These are phyloP conservation scores for Globisporangium solare DNA, from an alignment of 352 stramenopile species.

Conservation along the genomic window DNA sequence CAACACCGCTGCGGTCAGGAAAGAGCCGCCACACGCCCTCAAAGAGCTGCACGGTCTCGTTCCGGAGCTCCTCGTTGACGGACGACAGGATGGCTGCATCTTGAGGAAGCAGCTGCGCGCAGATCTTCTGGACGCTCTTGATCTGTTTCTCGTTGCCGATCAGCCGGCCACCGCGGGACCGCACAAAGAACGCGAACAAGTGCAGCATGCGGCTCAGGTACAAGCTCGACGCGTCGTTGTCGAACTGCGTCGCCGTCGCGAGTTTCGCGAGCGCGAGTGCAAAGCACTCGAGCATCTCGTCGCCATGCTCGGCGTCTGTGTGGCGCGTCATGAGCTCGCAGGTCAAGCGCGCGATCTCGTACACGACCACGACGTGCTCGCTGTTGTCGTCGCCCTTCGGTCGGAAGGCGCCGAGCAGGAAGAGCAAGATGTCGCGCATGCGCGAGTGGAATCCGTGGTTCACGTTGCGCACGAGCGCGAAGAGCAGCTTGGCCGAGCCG, in stretches of 20 bases:
- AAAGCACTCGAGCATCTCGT: conserved; percentile 69
- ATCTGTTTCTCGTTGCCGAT: conserved; percentile 31
- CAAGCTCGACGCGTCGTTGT: conserved; percentile 40
- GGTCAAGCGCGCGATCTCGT: conserved; percentile 66
- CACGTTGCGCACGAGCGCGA: conserved; percentile 80
- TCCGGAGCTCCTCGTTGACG: conserved; percentile 28
- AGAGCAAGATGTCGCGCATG: conserved; percentile 73
- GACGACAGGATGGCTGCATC: conserved; percentile 37
- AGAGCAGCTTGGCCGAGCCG: conserved; percentile 84
- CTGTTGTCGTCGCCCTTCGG: conserved; percentile 26
- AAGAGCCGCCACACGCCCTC: conserved; percentile 70
- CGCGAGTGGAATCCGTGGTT: conserved; percentile 83
- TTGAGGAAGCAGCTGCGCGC: conserved; percentile 27
- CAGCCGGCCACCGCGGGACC: conserved; percentile 51
- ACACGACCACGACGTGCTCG: conserved; percentile 33
- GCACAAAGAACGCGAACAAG: conserved; percentile 50
- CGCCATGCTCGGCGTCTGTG: conserved; percentile 57
- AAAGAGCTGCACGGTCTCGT: conserved; percentile 44
- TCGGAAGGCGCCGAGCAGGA: conserved; percentile 68
- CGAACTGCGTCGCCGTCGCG: conserved; percentile 18
- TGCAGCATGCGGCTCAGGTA: conserved; percentile 68
- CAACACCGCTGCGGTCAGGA: conserved; percentile 27
- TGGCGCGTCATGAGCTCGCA: conserved; percentile 73
- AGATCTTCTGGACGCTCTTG: conserved; percentile 38
- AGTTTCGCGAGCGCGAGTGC: conserved; percentile 54